phyloP scores from a whole-genome alignment of 208 protist species.

The Trypanosoma theileri region DNA sequence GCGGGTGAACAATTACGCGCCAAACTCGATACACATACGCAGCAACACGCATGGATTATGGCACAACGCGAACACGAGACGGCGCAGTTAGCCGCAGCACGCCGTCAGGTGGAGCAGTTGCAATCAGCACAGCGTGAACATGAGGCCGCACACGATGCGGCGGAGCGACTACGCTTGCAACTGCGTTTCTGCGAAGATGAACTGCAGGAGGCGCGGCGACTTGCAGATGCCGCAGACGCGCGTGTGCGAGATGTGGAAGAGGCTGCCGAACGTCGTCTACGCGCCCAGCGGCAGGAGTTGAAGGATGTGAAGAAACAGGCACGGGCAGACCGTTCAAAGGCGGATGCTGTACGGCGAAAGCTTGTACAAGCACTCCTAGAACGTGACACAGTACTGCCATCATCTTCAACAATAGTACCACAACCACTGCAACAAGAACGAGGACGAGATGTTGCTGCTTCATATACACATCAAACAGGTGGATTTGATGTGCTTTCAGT shows the following conservation, averaged over 20 bases:
- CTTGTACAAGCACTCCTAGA: conserved; percentile 61
- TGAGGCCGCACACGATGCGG: conserved; percentile 42
- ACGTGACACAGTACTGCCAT: conserved; percentile 32
- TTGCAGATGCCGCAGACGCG: conserved; percentile 34
- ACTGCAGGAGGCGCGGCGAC: conserved; percentile 37
- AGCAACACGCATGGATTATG: conserved; percentile 60
- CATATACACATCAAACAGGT: background rate
- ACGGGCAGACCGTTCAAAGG: conserved; percentile 41
- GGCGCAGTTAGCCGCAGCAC: conserved; percentile 47
- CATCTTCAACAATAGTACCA: background rate
- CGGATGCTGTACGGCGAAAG: conserved; percentile 52
- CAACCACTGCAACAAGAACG: background rate
- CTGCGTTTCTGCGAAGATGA: conserved; percentile 53
- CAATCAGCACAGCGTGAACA: conserved; percentile 25
- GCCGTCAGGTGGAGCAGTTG: conserved; percentile 51
- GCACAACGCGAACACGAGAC: conserved; percentile 41
- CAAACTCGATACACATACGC: conserved; percentile 28
- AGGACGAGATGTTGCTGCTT: background rate
- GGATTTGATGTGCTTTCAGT: conserved; percentile 60
- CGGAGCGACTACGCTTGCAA: conserved; percentile 52
- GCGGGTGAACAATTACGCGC: conserved; percentile 3
- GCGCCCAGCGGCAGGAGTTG: conserved; percentile 42
- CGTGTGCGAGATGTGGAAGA: conserved; percentile 53
- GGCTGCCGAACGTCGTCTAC: conserved; percentile 46
- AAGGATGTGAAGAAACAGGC: conserved; percentile 49